These are phyloP conservation scores for Silene noctiflora DNA, from an alignment of 179 eudicot species.

Conservation along the genomic window DNA sequence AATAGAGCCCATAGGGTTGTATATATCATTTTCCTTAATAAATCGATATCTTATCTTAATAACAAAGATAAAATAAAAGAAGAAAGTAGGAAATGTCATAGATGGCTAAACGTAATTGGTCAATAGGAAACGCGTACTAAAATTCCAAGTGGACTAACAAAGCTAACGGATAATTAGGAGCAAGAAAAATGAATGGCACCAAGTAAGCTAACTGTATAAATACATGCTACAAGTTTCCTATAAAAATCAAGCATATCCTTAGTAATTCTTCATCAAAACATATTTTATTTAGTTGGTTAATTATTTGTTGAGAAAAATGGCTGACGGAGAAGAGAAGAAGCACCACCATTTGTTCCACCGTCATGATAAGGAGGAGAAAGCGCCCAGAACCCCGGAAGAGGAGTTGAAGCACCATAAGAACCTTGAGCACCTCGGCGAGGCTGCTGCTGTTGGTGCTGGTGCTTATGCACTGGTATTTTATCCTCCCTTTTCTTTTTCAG, in stretches of 20 bases:
- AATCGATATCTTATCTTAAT: too few relatives aligned
- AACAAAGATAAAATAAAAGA: too few relatives aligned
- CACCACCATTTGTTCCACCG: constrained; percentile 12
- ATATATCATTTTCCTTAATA: too few relatives aligned
- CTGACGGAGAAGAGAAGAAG: constrained; percentile 18
- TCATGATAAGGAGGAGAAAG: constrained; percentile 15
- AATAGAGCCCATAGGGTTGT: too few relatives aligned
- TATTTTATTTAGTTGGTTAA: background rate
- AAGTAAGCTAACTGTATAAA: background rate
- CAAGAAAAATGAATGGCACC: background rate
- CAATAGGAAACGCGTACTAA: background rate
- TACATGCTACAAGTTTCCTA: background rate
- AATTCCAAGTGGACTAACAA: background rate
- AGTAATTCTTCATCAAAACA: background rate
- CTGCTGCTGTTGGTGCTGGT: constrained; percentile 27
- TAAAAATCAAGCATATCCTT: background rate
- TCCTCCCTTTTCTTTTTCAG: background rate
- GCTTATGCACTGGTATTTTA: constrained; percentile 22
- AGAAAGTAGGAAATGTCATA: too few relatives aligned
- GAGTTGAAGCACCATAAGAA: constrained; percentile 26
- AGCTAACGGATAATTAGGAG: background rate
- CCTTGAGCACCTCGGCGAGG: constrained; percentile 26
- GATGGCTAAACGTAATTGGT: background rate
- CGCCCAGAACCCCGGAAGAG: constrained; percentile 18
- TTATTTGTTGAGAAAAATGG: constrained; percentile 1